Conservation (phyloP, 129 eudicot genomes). For the Mikania micrantha region DNA sequence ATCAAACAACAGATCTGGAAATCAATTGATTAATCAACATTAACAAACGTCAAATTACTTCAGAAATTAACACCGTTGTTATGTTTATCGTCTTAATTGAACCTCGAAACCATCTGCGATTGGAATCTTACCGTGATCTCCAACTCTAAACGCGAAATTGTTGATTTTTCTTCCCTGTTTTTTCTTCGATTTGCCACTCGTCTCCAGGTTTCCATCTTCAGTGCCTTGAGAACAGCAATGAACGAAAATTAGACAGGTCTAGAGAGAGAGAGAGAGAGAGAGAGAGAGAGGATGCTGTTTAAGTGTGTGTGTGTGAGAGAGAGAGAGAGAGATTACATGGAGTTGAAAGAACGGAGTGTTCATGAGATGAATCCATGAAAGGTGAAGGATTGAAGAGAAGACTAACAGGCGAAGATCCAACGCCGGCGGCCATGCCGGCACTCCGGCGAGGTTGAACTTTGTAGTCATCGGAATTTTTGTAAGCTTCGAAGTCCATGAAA, state of each 20-base stretch:
- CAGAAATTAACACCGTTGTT: no score
- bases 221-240: constrained; percentile 12
- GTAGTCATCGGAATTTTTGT: constrained; percentile 2
- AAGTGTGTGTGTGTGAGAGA: not conserved
- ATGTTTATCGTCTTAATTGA: no score
- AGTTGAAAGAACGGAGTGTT: not conserved
- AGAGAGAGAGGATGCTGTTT: no score
- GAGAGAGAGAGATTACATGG: not conserved
- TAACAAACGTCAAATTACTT: no score
- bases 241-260: not conserved
- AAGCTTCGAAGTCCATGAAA: not conserved
- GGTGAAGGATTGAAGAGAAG: constrained; percentile 11
- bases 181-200: constrained; percentile 6
- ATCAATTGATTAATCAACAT: no score
- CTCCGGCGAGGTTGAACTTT: not conserved
- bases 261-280: not conserved
- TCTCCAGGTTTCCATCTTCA: constrained; percentile 19
- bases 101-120: not conserved
- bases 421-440: not conserved
- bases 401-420: not conserved
- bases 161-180: constrained; percentile 7
- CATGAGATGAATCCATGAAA: not conserved
- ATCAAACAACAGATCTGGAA: not conserved
- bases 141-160: constrained; percentile 39
- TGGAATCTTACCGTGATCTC: constrained; percentile 39